These are phyloP conservation scores for sunflower (Helianthus annuus) DNA, from an alignment of 129 eudicot species.

Conservation along the genomic window HanXRQr2.0-SUNRISE NC_035440.2:92092731-92093230, in stretches of 20 bases:
- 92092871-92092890: slow-evolving; percentile 79
- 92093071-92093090: background rate
- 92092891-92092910: slow-evolving; percentile 53
- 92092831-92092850: slow-evolving; percentile 76
- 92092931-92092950: too few species aligned
- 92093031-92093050: too few species aligned
- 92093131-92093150: too few species aligned
- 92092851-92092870: slow-evolving; percentile 82
- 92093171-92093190: too few species aligned
- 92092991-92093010: background rate
- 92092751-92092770: background rate
- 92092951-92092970: too few species aligned
- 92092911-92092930: too few species aligned
- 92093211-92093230: too few species aligned
- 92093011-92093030: background rate
- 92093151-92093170: too few species aligned
- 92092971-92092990: too few species aligned
- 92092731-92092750: background rate
- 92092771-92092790: background rate
- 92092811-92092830: slow-evolving; percentile 85
- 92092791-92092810: slow-evolving; percentile 52
- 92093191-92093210: too few species aligned
- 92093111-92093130: slow-evolving; percentile 1
- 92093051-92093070: too few species aligned
- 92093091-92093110: slow-evolving; percentile 35